A percentile compares a stretch with the other conserved stretches of the same genome.
Evolutionary conservation across 1,284 basidiomycete genomes (phyloP).

Genomic region (Cystobasidium pallidum): DNA sequence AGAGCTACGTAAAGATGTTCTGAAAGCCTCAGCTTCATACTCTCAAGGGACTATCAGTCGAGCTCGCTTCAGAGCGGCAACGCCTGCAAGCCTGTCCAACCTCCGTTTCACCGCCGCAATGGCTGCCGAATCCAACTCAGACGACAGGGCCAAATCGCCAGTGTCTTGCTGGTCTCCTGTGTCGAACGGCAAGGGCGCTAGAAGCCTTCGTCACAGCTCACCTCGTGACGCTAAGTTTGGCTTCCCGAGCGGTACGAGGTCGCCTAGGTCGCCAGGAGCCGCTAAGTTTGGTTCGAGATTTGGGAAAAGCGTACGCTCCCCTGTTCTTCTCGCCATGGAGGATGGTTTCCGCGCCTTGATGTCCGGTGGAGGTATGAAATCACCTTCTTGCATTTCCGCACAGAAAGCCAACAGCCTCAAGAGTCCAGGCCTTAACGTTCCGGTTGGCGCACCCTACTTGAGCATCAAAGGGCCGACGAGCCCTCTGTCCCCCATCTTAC

Average conservation of each 20-base stretch:
- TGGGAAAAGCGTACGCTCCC: background rate
- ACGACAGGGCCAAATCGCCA: background rate
- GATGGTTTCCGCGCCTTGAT: constrained; percentile 13
- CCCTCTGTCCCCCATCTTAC: background rate
- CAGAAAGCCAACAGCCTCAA: background rate
- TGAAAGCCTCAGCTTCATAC: background rate
- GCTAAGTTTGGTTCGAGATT: background rate
- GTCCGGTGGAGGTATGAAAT: background rate
- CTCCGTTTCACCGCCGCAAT: constrained; percentile 11
- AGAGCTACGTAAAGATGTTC: background rate
- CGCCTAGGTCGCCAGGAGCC: background rate
- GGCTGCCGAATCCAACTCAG: background rate
- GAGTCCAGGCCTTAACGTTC: background rate
- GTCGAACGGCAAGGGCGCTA: background rate
- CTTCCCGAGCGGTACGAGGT: background rate
- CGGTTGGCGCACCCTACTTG: background rate
- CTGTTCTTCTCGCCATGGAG: background rate
- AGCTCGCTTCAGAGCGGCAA: constrained; percentile 3
- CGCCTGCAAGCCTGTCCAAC: constrained; percentile 14
- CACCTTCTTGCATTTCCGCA: background rate
- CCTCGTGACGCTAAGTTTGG: background rate
- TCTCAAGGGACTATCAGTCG: background rate
- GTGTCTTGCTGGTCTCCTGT: constrained; percentile 9
- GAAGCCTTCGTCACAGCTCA: no score
- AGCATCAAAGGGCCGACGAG: background rate